Conservation (phyloP, 23 red algal genomes). For the Pyropia haitanensis region DNA sequence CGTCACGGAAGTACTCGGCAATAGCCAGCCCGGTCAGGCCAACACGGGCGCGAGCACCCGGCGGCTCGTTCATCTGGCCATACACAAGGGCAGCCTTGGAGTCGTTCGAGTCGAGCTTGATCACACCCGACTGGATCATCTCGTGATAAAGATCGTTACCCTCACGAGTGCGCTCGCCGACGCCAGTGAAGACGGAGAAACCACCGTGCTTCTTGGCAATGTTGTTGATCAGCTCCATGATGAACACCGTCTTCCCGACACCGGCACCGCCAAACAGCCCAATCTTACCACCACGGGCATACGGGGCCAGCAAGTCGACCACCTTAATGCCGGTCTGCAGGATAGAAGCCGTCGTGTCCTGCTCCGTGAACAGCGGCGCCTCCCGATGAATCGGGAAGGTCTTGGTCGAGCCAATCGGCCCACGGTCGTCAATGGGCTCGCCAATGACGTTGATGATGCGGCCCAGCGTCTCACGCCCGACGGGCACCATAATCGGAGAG, state of each 20-base stretch:
- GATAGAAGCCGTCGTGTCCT: constrained; percentile 88
- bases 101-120: constrained; percentile 80
- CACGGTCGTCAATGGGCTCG: constrained; percentile 97
- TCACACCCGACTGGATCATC: constrained; percentile 96
- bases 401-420: constrained; percentile 86
- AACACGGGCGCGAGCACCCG: constrained; percentile 96
- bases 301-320: constrained; percentile 95
- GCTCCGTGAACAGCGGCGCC: constrained; percentile 86
- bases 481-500: constrained; percentile 87
- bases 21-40: constrained; percentile 96
- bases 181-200: constrained; percentile 98
- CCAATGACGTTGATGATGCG: constrained; percentile 99
- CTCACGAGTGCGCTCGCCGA: constrained; percentile 98
- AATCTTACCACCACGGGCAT: constrained; percentile 99
- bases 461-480: constrained; percentile 91
- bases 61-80: constrained; percentile 99
- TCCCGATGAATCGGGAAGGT: constrained; percentile 99
- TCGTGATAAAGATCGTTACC: constrained; percentile 99
- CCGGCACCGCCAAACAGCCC: constrained; percentile 98
- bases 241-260: constrained; percentile 99
- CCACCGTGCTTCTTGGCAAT: constrained; percentile 99
- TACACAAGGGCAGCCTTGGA: constrained; percentile 98
- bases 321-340: constrained; percentile 98
- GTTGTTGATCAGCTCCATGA: constrained; percentile 99
- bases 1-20: constrained; percentile 99